Conservation (phyloP, 1,139 yeast species). For the Kazachstania sp. region DNA sequence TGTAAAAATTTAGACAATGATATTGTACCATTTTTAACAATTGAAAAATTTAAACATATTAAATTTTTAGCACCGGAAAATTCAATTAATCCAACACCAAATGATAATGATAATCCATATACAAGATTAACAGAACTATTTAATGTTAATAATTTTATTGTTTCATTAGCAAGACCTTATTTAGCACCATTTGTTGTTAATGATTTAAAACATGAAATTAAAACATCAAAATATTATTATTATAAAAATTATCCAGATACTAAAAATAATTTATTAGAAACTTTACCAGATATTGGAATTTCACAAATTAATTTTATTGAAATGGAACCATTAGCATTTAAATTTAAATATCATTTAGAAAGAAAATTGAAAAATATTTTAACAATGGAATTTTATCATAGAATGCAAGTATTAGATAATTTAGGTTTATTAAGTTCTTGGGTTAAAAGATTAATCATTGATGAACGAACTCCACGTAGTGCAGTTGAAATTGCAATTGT, state of each 20-base stretch:
- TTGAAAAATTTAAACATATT: slow-evolving; percentile 17
- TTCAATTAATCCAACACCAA: slow-evolving; percentile 28
- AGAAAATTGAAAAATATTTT: slow-evolving; percentile 33
- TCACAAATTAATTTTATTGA: slow-evolving; percentile 29
- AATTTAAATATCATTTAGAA: slow-evolving; percentile 37
- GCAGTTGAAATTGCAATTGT: slow-evolving; percentile 81
- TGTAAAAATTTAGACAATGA: slow-evolving; percentile 62
- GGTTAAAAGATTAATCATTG: slow-evolving; percentile 70
- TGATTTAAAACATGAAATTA: slow-evolving; percentile 60
- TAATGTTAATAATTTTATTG: slow-evolving; percentile 86
- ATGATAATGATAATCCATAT: slow-evolving; percentile 56
- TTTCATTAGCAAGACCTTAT: slow-evolving; percentile 86
- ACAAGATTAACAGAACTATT: slow-evolving; percentile 83
- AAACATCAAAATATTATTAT: slow-evolving; percentile 31
- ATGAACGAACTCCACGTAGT: slow-evolving; percentile 74
- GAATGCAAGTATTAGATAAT: slow-evolving; percentile 71
- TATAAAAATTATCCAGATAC: slow-evolving; percentile 30
- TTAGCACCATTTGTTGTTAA: slow-evolving; percentile 80
- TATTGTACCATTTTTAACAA: slow-evolving; percentile 36
- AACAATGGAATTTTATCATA: slow-evolving; percentile 69
- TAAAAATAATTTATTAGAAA: slow-evolving; percentile 13
- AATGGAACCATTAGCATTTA: slow-evolving; percentile 40
- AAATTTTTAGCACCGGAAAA: slow-evolving; percentile 40
- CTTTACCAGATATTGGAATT: slow-evolving; percentile 19
- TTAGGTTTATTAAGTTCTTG: slow-evolving; percentile 67